These are phyloP conservation scores for Chrysoporthe cubensis DNA, from an alignment of 2,329 filamentous ascomycete genomes.

Conservation along the genomic window DNA sequence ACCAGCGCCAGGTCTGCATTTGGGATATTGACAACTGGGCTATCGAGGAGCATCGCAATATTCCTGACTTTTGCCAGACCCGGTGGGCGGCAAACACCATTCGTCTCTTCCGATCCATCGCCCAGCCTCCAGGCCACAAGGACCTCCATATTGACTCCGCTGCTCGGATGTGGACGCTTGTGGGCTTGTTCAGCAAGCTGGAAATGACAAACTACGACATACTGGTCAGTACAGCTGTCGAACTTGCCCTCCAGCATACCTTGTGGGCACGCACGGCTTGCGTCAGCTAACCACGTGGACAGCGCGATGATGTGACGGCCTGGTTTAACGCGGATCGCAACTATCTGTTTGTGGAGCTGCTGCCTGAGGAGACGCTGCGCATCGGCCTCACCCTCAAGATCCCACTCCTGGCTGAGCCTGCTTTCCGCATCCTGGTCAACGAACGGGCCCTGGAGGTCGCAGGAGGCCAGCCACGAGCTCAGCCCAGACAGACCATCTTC, in stretches of 20 bases:
- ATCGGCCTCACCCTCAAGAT: slow-evolving; percentile 56
- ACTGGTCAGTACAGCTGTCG: slow-evolving; percentile 41
- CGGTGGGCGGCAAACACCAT: slow-evolving; percentile 68
- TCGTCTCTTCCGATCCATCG: slow-evolving; percentile 62
- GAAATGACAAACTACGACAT: slow-evolving; percentile 46
- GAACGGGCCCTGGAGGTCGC: slow-evolving; percentile 60
- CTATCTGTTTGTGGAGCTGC: slow-evolving; percentile 62
- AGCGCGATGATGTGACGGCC: slow-evolving; percentile 51
- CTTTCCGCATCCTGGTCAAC: slow-evolving; percentile 65
- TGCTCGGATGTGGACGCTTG: slow-evolving; percentile 68
- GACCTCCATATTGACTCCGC: slow-evolving; percentile 65
- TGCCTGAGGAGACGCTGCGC: slow-evolving; percentile 64
- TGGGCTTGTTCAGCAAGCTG: slow-evolving; percentile 63
- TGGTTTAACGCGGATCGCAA: slow-evolving; percentile 65
- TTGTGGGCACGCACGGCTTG: not conserved
- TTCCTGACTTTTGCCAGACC: slow-evolving; percentile 65
- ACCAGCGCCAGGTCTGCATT: not conserved
- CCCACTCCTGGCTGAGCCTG: slow-evolving; percentile 46
- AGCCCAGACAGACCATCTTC: slow-evolving; percentile 24
- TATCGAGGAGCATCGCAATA: slow-evolving; percentile 39
- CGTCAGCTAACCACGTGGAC: slow-evolving; percentile 32
- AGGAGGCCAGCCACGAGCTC: slow-evolving; percentile 40
- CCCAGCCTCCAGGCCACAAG: slow-evolving; percentile 43
- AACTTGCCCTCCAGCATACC: not conserved
- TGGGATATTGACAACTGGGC: slow-evolving; percentile 23